Evolutionary conservation across 805 yeast species (phyloP).

Genomic region (Candida qinlingensis): DNA sequence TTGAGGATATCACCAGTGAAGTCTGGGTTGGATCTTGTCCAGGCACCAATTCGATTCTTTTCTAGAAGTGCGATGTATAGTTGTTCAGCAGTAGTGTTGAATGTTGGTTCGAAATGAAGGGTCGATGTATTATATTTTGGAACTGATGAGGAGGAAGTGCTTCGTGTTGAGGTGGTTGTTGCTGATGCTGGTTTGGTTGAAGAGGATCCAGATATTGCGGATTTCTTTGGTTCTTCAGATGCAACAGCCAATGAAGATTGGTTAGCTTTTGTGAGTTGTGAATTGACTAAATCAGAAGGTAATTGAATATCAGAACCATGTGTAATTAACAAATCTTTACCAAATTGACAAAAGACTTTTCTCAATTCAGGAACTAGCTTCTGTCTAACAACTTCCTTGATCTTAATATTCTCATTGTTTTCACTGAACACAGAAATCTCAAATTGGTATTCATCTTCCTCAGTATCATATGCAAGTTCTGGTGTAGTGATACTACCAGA

Average conservation of each 20-base stretch:
- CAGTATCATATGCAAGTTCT: slow-evolving; percentile 91
- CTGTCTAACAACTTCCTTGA: slow-evolving; percentile 44
- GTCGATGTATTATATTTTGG: slow-evolving; percentile 79
- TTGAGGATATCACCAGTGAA: slow-evolving; percentile 41
- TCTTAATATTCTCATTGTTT: slow-evolving; percentile 45
- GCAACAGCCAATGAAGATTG: slow-evolving; percentile 25
- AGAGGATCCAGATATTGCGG: neutral
- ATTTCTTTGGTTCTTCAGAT: slow-evolving; percentile 6
- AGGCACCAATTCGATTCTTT: slow-evolving; percentile 75
- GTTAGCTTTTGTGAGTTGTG: slow-evolving; percentile 48
- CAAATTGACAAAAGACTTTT: slow-evolving; percentile 55
- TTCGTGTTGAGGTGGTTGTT: slow-evolving; percentile 9
- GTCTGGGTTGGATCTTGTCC: slow-evolving; percentile 72
- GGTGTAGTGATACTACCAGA: slow-evolving; percentile 80
- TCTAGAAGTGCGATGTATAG: slow-evolving; percentile 72
- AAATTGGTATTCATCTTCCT: slow-evolving; percentile 79
- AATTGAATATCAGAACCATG: slow-evolving; percentile 89
- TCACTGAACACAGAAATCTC: slow-evolving; percentile 59
- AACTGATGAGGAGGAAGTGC: slow-evolving; percentile 24
- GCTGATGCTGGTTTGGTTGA: slow-evolving; percentile 2
- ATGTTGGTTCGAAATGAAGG: slow-evolving; percentile 68
- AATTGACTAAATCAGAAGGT: slow-evolving; percentile 57
- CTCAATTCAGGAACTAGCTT: slow-evolving; percentile 69
- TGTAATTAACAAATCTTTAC: slow-evolving; percentile 64
- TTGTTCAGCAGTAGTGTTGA: slow-evolving; percentile 86